Conservation (phyloP, 441 rosid species). For the Eruca vesicaria region DNA sequence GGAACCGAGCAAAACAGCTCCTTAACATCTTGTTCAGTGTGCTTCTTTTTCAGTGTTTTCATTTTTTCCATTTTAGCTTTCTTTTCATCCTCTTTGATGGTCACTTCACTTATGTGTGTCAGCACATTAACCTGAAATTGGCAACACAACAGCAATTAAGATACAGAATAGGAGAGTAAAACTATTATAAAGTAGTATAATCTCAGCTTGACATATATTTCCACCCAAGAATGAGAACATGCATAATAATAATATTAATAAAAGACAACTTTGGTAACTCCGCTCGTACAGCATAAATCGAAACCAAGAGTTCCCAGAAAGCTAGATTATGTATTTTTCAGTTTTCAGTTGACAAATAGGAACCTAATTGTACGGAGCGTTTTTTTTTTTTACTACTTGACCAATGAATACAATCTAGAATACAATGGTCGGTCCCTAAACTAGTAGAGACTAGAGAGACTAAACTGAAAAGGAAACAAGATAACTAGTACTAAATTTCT, state of each 20-base stretch:
- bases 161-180: neutral
- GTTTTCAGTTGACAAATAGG: too few relatives aligned
- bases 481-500: neutral
- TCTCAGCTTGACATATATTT: neutral
- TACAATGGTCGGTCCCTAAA: neutral
- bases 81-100: neutral
- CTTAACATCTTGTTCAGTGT: slow-evolving; percentile 54
- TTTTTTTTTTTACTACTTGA: neutral
- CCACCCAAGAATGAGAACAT: neutral
- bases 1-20: slow-evolving; percentile 45
- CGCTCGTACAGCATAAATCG: neutral
- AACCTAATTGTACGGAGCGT: neutral
- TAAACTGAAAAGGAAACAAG: neutral
- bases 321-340: neutral
- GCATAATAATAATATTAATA: neutral
- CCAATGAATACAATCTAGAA: neutral
- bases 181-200: neutral
- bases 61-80: slow-evolving; percentile 35
- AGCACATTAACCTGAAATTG: slow-evolving; percentile 69
- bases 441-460: neutral
- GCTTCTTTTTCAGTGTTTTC: slow-evolving; percentile 48
- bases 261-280: neutral
- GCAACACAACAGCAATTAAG: neutral
- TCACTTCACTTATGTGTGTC: slow-evolving; percentile 64
- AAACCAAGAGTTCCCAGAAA: neutral